Evolutionary conservation across 2,329 filamentous ascomycete genomes (phyloP), one percentile per base, ranked within the genome.

Genomic region (Arthrinium puccinioides): DNA sequence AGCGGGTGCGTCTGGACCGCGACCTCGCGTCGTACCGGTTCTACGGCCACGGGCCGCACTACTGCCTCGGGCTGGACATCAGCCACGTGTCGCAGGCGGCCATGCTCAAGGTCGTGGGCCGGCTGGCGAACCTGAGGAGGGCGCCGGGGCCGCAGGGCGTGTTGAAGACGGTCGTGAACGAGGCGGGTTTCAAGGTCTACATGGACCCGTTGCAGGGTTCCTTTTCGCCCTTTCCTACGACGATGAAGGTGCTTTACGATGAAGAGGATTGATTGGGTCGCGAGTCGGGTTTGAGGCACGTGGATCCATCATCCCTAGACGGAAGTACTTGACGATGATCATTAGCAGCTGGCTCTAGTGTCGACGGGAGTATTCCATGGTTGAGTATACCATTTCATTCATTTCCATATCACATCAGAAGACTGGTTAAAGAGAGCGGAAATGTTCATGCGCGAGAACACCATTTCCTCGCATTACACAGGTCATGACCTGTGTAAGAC

Each of bases 31-130:
- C 56, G 2, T 78, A 77, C 50, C 66, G 76, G 42, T 63, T 70
- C 51, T 69, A 68, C 43, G 71, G 71, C 24, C 58, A 63, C 20
- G 74, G 74, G 0, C 62, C 69, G 13, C 70, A 75, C 46, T 54
- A 62, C n/a, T 73, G 67, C 38, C 59, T 76, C 8, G 72, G 70
- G 16, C 60, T 59, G 45, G 62, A 72, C n/a, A 63, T 67, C 19
- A 67, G 45, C 32, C 44, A 46, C 8, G 40, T 42, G 10, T 45
- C 47, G 2, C 37, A 50, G 36, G 44, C 45, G 7, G 46, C 42
- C 6, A 32, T 53, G 18, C 44, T 55, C 35, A 50, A 51, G 42
- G 43, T 37, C 24, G 41, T 54, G 9, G 45, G 52, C 11, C 40
- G 46, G 6, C 44, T 51, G 4, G 43, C 45, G 14, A 49, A 49